A percentile compares a stretch with the other conserved stretches of the same genome.
phyloP scores from a whole-genome alignment of 2,329 filamentous ascomycete genomes.

The Tolypocladium album region DNA sequence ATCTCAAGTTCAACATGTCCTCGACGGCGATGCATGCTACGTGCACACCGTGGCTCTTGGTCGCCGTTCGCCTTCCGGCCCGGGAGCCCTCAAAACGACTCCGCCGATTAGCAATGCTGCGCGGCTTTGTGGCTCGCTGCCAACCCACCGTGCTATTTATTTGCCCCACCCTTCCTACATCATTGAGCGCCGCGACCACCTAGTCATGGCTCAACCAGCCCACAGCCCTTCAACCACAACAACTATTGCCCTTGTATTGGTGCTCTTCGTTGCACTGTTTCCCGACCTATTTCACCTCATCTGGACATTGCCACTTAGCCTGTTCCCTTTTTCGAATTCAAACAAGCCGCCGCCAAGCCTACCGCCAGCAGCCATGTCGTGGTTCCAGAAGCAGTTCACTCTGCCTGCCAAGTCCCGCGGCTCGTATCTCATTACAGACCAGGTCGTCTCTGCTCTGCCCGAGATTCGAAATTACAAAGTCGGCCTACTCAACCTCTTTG shows the following conservation, averaged over 20 bases:
- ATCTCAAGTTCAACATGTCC: not conserved
- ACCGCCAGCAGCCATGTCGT: conserved; percentile 44
- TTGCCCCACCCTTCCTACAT: conserved; percentile 15
- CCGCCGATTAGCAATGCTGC: not conserved
- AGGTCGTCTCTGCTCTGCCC: conserved; percentile 59
- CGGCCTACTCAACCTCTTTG: conserved; percentile 77
- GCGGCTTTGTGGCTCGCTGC: not conserved
- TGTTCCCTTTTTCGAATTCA: conserved; percentile 23
- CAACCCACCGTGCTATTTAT: conserved; percentile 9
- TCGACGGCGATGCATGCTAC: not conserved
- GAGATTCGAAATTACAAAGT: conserved; percentile 78
- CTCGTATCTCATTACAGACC: conserved; percentile 80
- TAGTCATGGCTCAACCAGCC: conserved; percentile 27
- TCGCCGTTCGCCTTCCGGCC: not conserved
- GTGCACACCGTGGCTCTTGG: not conserved
- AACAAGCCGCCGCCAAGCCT: conserved; percentile 9
- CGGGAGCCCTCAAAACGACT: not conserved
- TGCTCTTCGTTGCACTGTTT: conserved; percentile 41
- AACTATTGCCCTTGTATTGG: conserved; percentile 33
- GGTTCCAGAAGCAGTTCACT: conserved; percentile 77
- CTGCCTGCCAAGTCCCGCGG: conserved; percentile 70
- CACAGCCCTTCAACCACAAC: conserved; percentile 24
- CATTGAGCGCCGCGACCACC: conserved; percentile 8
- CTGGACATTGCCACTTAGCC: conserved; percentile 35
- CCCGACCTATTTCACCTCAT: conserved; percentile 41